Base-by-base conservation (phyloP, 2,329 filamentous ascomycete genomes). In the Aspergillus glaucus region DNA sequence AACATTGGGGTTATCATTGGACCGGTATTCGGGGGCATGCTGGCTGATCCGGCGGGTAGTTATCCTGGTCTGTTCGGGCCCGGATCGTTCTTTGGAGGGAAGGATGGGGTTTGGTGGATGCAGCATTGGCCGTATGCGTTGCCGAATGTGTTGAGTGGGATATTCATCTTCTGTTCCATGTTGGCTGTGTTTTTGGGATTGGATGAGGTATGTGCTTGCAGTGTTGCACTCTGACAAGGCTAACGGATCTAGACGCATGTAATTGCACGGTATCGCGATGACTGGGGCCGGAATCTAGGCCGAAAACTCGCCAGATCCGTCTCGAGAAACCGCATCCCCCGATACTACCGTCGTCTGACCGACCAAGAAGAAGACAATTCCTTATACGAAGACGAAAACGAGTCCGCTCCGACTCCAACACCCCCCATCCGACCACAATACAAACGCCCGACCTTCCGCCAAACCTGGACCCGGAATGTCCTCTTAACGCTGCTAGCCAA, bases 101-200 rank as follows among this genome's bases (percentile, higher is more conserved):
- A 77, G 47, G 51, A 75, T 43, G 82, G 81, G 0, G 82, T 83
- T 1, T 68, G 75, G 52, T 87, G 85, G 82, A 80, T 86, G 74
- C 72, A 69, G 17, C 67, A 70, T 44, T 88, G 81, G 66, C 85
- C 85, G 0, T 88, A 85, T 66, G 83, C 83, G 1, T 68, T 88
- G 36, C 86, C 86, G 0, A 87, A 86, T 58, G 65, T 88, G 0
- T 70, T 87, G 44, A 87, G 82, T 58, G 81, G 80, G 1, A 52
- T 76, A 0, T 82, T 85, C 49, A 75, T 88, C 9, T 63, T 79
- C 3, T 59, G 72, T 1, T 79, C 82, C 0, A 75, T 79, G 0
- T 44, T 78, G 4, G 69, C 76, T 2, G 76, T 86, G 2, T 71
- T 85, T 48, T 71, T 88, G 21, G 84, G 81, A 10, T 73, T 88